Conservation (phyloP, 768 basidiomycete species). For the Rhodotorula toruloides region DNA sequence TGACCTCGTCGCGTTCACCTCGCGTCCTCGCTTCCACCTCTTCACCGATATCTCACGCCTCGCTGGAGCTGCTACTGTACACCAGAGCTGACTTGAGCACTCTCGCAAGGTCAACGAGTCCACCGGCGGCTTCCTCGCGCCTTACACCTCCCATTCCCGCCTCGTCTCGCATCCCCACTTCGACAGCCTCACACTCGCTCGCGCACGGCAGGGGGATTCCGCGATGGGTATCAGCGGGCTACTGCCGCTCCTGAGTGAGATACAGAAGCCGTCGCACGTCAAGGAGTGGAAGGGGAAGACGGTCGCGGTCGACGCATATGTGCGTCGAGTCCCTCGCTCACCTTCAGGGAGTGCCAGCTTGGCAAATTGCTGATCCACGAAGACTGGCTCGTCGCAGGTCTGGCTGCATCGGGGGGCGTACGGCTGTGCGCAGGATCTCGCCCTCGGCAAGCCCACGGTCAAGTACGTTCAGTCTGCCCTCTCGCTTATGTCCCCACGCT, state of each 20-base stretch:
- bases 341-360: neutral
- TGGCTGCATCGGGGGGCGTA: conserved; percentile 65
- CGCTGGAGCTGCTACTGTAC: too few species aligned
- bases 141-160: too few species aligned
- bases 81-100: too few species aligned
- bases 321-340: conserved; percentile 43
- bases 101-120: too few species aligned
- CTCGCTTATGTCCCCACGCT: neutral
- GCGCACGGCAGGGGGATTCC: too few species aligned
- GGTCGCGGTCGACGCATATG: conserved; percentile 89
- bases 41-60: too few species aligned
- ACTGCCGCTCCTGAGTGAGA: conserved; percentile 81
- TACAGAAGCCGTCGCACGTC: conserved; percentile 70
- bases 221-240: conserved; percentile 78
- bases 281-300: conserved; percentile 53
- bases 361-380: too few species aligned
- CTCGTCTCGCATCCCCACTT: too few species aligned
- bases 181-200: neutral
- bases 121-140: too few species aligned
- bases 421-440: conserved; percentile 82
- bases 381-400: too few species aligned
- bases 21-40: too few species aligned
- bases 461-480: conserved; percentile 61
- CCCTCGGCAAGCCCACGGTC: conserved; percentile 71
- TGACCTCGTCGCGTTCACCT: too few species aligned